These are phyloP conservation scores for Talaromyces pinophilus DNA, from an alignment of 2,329 filamentous ascomycete species.

Conservation along the genomic window DNA sequence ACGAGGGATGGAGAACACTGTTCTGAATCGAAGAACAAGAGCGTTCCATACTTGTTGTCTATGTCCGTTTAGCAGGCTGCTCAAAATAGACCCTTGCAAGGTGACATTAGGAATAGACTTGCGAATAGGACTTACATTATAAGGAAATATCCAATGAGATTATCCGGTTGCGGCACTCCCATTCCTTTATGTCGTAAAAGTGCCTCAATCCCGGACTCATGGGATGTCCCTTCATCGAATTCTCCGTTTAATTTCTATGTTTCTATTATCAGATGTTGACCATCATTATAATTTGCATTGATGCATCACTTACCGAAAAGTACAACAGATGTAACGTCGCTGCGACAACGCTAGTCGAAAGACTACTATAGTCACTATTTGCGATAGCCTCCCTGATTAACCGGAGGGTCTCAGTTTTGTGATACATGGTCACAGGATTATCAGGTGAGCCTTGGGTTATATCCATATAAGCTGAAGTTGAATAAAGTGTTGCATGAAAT, in stretches of 20 bases:
- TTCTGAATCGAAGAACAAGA: slow-evolving; percentile 12
- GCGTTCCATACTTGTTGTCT: slow-evolving; percentile 21
- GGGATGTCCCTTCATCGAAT: slow-evolving; percentile 12
- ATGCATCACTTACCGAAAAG: slow-evolving; percentile 15
- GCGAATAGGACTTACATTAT: slow-evolving; percentile 10
- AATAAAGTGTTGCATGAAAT: slow-evolving; percentile 18
- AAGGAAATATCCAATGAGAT: slow-evolving; percentile 21
- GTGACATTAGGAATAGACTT: no score
- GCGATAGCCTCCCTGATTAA: background rate
- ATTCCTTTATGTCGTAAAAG: slow-evolving; percentile 19
- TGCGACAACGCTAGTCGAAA: background rate
- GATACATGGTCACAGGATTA: slow-evolving; percentile 12
- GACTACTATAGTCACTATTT: background rate
- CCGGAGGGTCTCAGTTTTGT: slow-evolving; percentile 14
- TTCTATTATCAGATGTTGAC: background rate
- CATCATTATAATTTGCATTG: slow-evolving; percentile 8
- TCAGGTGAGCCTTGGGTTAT: slow-evolving; percentile 5
- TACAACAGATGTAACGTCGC: slow-evolving; percentile 12
- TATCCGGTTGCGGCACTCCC: slow-evolving; percentile 11
- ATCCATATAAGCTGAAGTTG: slow-evolving; percentile 13
- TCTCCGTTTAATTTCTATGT: slow-evolving; percentile 18
- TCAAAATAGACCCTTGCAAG: background rate
- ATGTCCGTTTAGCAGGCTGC: background rate
- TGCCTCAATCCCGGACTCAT: slow-evolving; percentile 18
- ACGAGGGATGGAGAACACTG: slow-evolving; percentile 12